These are phyloP conservation scores for Kluyveromyces lactis DNA, from an alignment of 805 yeast genomes.

Conservation along the genomic window DNA sequence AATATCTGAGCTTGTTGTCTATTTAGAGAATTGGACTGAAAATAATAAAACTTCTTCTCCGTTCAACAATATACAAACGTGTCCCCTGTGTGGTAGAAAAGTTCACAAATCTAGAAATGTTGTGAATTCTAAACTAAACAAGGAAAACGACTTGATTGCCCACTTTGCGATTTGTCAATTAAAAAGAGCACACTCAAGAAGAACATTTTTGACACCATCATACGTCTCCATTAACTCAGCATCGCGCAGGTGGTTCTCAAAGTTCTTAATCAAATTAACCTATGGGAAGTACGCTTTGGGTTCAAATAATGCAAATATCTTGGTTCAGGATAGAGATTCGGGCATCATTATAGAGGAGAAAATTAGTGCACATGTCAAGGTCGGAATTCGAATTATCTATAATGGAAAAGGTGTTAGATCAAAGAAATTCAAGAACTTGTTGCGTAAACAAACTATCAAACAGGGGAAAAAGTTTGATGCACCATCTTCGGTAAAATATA, in stretches of 20 bases:
- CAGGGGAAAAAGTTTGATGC: constrained; percentile 82
- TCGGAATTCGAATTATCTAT: constrained; percentile 81
- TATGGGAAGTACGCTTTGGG: constrained; percentile 86
- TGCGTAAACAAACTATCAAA: constrained; percentile 59
- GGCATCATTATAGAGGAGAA: constrained; percentile 90
- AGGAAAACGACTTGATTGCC: constrained; percentile 59
- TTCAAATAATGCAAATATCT: constrained; percentile 83
- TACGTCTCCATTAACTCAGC: constrained; percentile 80
- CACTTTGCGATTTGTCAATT: constrained; percentile 85
- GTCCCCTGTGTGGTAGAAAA: constrained; percentile 73
- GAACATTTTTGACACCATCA: constrained; percentile 52
- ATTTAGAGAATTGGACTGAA: constrained; percentile 34
- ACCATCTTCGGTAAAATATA: constrained; percentile 56
- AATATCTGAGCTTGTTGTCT: constrained; percentile 37
- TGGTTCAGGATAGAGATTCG: constrained; percentile 85
- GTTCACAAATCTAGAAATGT: constrained; percentile 43
- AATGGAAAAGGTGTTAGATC: constrained; percentile 59
- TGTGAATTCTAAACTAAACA: constrained; percentile 20
- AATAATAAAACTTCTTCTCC: constrained; percentile 16
- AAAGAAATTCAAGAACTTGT: constrained; percentile 48
- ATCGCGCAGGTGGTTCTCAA: constrained; percentile 81
- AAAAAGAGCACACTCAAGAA: constrained; percentile 55
- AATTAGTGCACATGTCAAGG: constrained; percentile 78
- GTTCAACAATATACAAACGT: constrained; percentile 48
- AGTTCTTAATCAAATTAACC: constrained; percentile 70